A percentile compares a stretch with the other conserved stretches of the same genome.
These are phyloP conservation scores for Thielaviopsis ethacetica DNA, from an alignment of 2,329 filamentous ascomycete species.

Conservation along the genomic window DNA sequence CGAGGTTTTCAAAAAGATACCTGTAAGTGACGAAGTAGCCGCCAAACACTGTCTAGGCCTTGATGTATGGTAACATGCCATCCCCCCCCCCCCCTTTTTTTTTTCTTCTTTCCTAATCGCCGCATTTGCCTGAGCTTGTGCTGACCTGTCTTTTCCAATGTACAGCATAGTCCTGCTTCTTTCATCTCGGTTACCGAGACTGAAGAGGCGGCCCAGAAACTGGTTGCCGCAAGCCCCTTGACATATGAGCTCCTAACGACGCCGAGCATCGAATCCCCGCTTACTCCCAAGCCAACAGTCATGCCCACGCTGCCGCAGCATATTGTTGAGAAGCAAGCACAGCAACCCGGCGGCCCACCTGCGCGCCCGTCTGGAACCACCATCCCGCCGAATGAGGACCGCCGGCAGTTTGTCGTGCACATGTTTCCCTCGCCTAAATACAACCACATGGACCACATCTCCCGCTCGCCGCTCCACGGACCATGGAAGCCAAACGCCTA, in stretches of 20 bases:
- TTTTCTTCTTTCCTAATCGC: background rate
- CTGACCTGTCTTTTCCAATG: background rate
- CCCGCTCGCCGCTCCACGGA: slow-evolving; percentile 22
- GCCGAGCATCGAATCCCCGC: background rate
- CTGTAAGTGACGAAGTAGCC: slow-evolving; percentile 17
- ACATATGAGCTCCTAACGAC: slow-evolving; percentile 24
- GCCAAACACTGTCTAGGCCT: background rate
- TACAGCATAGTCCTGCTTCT: slow-evolving; percentile 29
- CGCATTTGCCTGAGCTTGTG: background rate
- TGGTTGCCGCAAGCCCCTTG: slow-evolving; percentile 31
- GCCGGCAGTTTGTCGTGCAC: slow-evolving; percentile 26
- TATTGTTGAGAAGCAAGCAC: slow-evolving; percentile 1
- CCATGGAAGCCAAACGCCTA: slow-evolving; percentile 24
- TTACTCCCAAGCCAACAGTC: slow-evolving; percentile 1
- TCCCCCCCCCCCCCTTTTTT: too few relatives aligned
- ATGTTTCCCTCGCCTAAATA: slow-evolving; percentile 25
- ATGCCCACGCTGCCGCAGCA: slow-evolving; percentile 11
- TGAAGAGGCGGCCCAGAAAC: slow-evolving; percentile 21
- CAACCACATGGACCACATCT: slow-evolving; percentile 23
- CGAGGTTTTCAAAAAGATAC: slow-evolving; percentile 35
- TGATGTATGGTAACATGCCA: background rate
- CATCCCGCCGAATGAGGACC: slow-evolving; percentile 8
- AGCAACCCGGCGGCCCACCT: slow-evolving; percentile 14
- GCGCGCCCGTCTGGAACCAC: slow-evolving; percentile 20
- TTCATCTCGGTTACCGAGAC: slow-evolving; percentile 34